These are phyloP conservation scores for Candida patagonica DNA, from an alignment of 805 yeast genomes.

Conservation along the genomic window DNA sequence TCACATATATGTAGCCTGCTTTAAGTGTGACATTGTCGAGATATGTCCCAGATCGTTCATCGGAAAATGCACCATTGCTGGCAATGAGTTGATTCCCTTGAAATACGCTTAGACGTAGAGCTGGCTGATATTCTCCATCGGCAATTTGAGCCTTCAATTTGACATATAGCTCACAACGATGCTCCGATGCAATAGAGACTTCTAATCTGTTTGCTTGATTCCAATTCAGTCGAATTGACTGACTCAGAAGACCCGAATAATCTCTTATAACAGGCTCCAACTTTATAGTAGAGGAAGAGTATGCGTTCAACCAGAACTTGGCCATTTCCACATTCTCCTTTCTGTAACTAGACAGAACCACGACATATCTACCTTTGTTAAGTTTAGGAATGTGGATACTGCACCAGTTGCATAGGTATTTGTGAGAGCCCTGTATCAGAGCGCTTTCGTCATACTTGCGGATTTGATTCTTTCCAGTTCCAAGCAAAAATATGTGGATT, in stretches of 20 bases:
- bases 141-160: neutral
- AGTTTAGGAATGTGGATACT: constrained; percentile 2
- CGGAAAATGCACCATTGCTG: constrained; percentile 11
- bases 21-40: constrained; percentile 9
- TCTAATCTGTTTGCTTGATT: constrained; percentile 11
- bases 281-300: constrained; percentile 7
- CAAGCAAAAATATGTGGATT: constrained; percentile 36
- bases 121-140: constrained; percentile 13
- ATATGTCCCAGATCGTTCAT: constrained; percentile 11
- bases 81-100: constrained; percentile 3
- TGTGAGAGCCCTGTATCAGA: constrained; percentile 23
- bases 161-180: neutral
- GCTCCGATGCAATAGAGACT: constrained; percentile 1
- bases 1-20: constrained; percentile 4
- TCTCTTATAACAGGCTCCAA: constrained; percentile 7
- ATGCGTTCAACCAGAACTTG: constrained; percentile 28
- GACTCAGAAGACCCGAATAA: constrained; percentile 9
- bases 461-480: constrained; percentile 17
- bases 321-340: constrained; percentile 19
- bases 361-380: constrained; percentile 31
- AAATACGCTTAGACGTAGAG: constrained; percentile 12
- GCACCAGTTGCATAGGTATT: constrained; percentile 24
- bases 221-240: constrained; percentile 10
- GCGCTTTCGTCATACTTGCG: constrained; percentile 25
- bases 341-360: constrained; percentile 40